Conservation (phyloP, 2,329 filamentous ascomycete genomes). For the Alternaria consortialis region DNA sequence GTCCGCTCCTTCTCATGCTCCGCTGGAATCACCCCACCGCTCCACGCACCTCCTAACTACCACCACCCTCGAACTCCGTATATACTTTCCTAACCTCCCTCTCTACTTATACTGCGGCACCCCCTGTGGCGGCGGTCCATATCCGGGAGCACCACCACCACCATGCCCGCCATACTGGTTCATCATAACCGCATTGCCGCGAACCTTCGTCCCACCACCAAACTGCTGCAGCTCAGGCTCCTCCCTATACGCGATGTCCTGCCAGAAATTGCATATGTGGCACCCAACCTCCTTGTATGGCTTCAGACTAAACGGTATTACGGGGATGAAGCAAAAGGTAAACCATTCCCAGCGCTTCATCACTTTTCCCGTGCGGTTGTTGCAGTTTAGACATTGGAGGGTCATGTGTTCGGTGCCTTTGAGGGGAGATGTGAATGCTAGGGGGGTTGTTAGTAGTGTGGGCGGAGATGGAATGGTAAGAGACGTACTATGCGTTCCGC, state of each 20-base stretch:
- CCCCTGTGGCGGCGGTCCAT: constrained; percentile 22
- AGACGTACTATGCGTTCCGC: constrained; percentile 58
- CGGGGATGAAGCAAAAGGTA: constrained; percentile 79
- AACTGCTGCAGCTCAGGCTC: constrained; percentile 48
- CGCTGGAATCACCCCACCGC: background rate
- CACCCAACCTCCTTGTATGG: constrained; percentile 72
- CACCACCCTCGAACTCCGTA: background rate
- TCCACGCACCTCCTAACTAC: too few relatives aligned
- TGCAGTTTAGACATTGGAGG: constrained; percentile 63
- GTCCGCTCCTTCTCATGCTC: background rate
- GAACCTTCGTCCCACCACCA: constrained; percentile 15
- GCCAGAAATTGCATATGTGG: constrained; percentile 78
- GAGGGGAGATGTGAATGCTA: constrained; percentile 58
- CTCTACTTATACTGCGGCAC: constrained; percentile 26
- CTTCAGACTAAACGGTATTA: constrained; percentile 73
- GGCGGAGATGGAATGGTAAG: background rate
- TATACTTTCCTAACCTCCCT: background rate
- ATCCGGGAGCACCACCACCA: constrained; percentile 6
- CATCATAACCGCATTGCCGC: constrained; percentile 35
- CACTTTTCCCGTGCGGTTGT: constrained; percentile 54
- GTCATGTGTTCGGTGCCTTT: constrained; percentile 60
- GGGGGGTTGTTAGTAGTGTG: constrained; percentile 2
- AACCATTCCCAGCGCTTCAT: constrained; percentile 66
- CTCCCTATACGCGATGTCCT: constrained; percentile 61
- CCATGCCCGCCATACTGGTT: background rate